Percentiles rank a stretch among this genome's conserved stretches.
Evolutionary conservation across 106 monocot species (phyloP).

Genomic region (Allium sativum): DNA sequence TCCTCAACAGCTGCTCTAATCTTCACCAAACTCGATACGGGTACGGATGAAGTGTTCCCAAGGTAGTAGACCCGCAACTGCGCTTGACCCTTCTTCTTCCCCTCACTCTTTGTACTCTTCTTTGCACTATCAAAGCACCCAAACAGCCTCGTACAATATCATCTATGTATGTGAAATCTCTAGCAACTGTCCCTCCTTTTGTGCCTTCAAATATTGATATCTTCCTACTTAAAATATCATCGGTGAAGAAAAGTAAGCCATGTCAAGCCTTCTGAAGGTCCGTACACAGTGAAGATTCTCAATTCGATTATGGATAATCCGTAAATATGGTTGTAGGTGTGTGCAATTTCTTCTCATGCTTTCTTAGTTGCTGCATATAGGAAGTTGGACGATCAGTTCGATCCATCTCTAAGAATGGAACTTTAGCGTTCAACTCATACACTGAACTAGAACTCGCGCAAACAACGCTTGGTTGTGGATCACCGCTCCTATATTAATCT

Average conservation of each 20-base stretch:
- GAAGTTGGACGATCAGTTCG: conserved; percentile 35
- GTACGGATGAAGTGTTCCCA: conserved; percentile 6
- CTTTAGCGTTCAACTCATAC: conserved; percentile 25
- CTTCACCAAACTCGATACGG: not conserved
- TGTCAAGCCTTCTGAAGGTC: conserved; percentile 62
- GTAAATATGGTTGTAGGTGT: conserved; percentile 75
- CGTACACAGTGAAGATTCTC: conserved; percentile 65
- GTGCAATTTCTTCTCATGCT: conserved; percentile 43
- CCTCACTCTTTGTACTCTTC: conserved; percentile 4
- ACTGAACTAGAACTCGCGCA: conserved; percentile 26
- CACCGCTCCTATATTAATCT: no score
- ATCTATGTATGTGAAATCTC: conserved; percentile 13
- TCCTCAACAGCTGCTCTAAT: conserved; percentile 11
- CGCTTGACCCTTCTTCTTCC: conserved; percentile 8
- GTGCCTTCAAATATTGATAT: conserved; percentile 15
- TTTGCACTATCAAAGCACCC: conserved; percentile 9
- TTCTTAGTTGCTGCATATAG: conserved; percentile 51
- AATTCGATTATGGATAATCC: conserved; percentile 65
- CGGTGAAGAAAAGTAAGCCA: conserved; percentile 64
- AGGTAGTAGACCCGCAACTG: conserved; percentile 13
- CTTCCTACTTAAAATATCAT: conserved; percentile 38
- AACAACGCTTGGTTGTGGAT: conserved; percentile 29
- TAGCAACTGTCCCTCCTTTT: conserved; percentile 3
- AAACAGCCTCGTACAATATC: conserved; percentile 9
- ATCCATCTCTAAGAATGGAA: conserved; percentile 32